Conservation (phyloP, 345 rosid genomes). For the Noccaea bulbosa region DNA sequence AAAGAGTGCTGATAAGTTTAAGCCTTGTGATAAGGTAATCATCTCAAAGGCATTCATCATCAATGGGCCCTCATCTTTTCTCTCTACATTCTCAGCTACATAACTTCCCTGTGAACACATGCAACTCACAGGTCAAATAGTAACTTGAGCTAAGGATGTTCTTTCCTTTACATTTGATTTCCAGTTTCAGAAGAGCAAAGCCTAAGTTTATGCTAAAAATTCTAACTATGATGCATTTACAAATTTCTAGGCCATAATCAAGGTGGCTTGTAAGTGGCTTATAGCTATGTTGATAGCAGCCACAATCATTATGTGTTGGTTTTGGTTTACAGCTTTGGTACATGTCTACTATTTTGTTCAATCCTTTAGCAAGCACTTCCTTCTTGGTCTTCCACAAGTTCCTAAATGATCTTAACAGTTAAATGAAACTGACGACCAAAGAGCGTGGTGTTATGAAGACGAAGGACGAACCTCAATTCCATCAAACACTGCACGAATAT, state of each 20-base stretch:
- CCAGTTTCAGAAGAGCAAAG: not conserved
- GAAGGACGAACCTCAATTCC: constrained; percentile 73
- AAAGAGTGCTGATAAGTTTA: constrained; percentile 88
- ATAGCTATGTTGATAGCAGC: too few species aligned
- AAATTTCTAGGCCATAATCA: constrained; percentile 5
- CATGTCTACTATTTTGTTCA: too few species aligned
- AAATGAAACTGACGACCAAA: constrained; percentile 5
- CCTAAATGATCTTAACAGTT: constrained; percentile 2
- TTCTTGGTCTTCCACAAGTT: too few species aligned
- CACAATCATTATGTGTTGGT: too few species aligned
- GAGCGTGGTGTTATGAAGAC: constrained; percentile 12
- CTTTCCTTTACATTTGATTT: not conserved
- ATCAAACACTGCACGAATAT: constrained; percentile 75
- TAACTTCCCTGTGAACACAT: constrained; percentile 62
- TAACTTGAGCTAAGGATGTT: constrained; percentile 10
- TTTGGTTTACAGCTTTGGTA: too few species aligned
- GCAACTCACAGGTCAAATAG: constrained; percentile 12
- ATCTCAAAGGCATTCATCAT: constrained; percentile 98
- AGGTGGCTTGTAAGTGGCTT: not conserved
- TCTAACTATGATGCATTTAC: not conserved
- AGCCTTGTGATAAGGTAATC: constrained; percentile 94
- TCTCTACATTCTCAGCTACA: constrained; percentile 61
- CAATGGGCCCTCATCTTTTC: constrained; percentile 60
- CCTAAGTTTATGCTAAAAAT: not conserved
- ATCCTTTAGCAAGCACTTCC: too few species aligned